Conservation (phyloP, 1,284 basidiomycete species). For the Spongiforma sp. region DNA sequence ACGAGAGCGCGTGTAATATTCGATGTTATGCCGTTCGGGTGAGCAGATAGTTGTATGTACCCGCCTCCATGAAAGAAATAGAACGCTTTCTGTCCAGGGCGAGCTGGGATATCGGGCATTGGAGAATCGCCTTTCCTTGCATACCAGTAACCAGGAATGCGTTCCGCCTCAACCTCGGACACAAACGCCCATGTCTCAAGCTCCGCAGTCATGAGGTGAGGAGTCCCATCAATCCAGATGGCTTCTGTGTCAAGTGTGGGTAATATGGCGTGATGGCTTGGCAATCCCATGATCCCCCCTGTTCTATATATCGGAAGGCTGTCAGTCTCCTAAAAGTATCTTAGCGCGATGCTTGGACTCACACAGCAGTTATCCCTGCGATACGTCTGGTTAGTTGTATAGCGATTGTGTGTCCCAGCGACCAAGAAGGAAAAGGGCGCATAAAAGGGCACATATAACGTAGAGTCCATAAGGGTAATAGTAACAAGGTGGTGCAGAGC, state of each 20-base stretch:
- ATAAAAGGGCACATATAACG: constrained; percentile 26
- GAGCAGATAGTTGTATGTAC: constrained; percentile 29
- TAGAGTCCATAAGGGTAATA: constrained; percentile 52
- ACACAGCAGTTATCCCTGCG: constrained; percentile 14
- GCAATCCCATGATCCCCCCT: constrained; percentile 20
- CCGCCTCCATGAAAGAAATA: constrained; percentile 40
- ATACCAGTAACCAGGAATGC: constrained; percentile 64
- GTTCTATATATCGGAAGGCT: constrained; percentile 7
- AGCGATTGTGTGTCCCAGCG: constrained; percentile 16
- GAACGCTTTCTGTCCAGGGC: constrained; percentile 54
- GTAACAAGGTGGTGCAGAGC: constrained; percentile 47
- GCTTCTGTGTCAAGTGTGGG: constrained; percentile 45
- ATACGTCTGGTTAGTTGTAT: constrained; percentile 8
- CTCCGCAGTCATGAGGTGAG: constrained; percentile 53
- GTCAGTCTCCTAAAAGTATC: constrained; percentile 1
- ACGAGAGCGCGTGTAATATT: constrained; percentile 35
- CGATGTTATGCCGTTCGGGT: constrained; percentile 24
- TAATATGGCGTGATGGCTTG: constrained; percentile 44
- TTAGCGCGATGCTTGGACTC: constrained; percentile 5
- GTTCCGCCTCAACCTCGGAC: constrained; percentile 46
- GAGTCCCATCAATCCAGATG: constrained; percentile 56
- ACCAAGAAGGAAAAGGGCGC: constrained; percentile 35
- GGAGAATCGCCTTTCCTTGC: constrained; percentile 44
- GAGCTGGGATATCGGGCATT: constrained; percentile 41
- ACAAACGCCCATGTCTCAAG: constrained; percentile 48